Conservation (phyloP, 768 basidiomycete species). For the Mycena kentingensis region DNA sequence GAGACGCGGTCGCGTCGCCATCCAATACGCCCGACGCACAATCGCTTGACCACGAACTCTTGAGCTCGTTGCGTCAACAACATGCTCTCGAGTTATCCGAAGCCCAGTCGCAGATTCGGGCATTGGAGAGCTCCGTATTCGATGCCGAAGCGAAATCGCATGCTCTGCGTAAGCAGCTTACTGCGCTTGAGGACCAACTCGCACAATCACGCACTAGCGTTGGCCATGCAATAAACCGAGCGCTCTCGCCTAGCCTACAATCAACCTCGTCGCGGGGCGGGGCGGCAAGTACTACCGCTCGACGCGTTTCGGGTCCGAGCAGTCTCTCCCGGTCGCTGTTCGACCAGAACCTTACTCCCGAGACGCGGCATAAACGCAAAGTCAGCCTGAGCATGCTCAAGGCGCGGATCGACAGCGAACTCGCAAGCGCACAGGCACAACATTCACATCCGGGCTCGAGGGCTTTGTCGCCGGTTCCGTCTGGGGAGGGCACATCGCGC, state of each 20-base stretch:
- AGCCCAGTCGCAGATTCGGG: constrained; percentile 77
- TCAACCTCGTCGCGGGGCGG: constrained; percentile 42
- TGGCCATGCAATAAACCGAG: constrained; percentile 43
- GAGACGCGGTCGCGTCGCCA: constrained; percentile 46
- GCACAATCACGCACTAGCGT: constrained; percentile 47
- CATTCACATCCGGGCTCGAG: constrained; percentile 49
- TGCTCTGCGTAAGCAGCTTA: constrained; percentile 66
- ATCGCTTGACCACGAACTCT: constrained; percentile 74
- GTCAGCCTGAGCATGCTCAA: constrained; percentile 89
- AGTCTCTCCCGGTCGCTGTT: constrained; percentile 60
- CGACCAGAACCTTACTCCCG: constrained; percentile 70
- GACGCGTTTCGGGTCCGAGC: too few species aligned
- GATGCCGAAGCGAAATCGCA: constrained; percentile 72
- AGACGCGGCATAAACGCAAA: constrained; percentile 79
- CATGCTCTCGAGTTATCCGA: constrained; percentile 79
- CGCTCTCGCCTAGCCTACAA: too few species aligned
- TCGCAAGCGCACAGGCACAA: constrained; percentile 41
- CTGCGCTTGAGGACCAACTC: constrained; percentile 67
- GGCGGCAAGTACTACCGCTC: constrained; percentile 39
- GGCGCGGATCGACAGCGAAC: constrained; percentile 85
- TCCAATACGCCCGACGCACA: constrained; percentile 41
- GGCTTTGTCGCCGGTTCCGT: constrained; percentile 57
- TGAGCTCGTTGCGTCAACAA: constrained; percentile 70
- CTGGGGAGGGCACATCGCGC: constrained; percentile 31
- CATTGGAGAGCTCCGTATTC: constrained; percentile 71